Percentiles rank a stretch among this genome's conserved stretches.
phyloP scores from a whole-genome alignment of 23 red algal species.

The Gracilaria vermiculophylla region DNA sequence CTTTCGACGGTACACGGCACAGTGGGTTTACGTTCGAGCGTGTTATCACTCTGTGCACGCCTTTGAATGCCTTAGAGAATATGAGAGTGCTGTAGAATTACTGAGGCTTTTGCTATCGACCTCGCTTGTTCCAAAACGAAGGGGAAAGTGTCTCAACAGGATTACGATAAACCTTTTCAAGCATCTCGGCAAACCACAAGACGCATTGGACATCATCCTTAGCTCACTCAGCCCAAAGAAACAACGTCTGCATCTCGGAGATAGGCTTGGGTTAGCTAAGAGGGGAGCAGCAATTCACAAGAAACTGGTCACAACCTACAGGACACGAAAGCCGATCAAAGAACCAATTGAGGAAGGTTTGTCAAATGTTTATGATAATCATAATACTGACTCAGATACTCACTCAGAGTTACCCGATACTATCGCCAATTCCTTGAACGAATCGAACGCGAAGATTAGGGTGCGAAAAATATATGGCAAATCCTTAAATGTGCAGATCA shows the following conservation, averaged over 20 bases:
- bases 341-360: neutral
- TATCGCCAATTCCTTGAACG: neutral
- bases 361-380: neutral
- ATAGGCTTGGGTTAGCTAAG: slow-evolving; percentile 16
- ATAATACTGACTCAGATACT: neutral
- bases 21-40: slow-evolving; percentile 54
- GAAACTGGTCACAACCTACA: neutral
- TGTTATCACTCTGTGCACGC: slow-evolving; percentile 67
- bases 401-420: neutral
- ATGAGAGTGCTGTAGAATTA: slow-evolving; percentile 44
- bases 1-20: slow-evolving; percentile 47
- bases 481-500: slow-evolving; percentile 26
- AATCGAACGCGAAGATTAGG: neutral
- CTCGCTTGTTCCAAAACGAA: slow-evolving; percentile 36
- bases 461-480: slow-evolving; percentile 59
- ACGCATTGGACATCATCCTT: slow-evolving; percentile 50
- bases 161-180: slow-evolving; percentile 68
- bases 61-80: slow-evolving; percentile 52
- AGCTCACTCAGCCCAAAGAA: neutral
- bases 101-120: slow-evolving; percentile 58
- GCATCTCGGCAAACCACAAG: slow-evolving; percentile 25
- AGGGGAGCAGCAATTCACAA: slow-evolving; percentile 44
- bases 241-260: slow-evolving; percentile 37
- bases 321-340: neutral
- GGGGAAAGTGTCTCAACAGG: slow-evolving; percentile 57